Evolutionary conservation across 1,284 basidiomycete genomes (phyloP).

Genomic region (Cutaneotrichosporon dermatis): DNA sequence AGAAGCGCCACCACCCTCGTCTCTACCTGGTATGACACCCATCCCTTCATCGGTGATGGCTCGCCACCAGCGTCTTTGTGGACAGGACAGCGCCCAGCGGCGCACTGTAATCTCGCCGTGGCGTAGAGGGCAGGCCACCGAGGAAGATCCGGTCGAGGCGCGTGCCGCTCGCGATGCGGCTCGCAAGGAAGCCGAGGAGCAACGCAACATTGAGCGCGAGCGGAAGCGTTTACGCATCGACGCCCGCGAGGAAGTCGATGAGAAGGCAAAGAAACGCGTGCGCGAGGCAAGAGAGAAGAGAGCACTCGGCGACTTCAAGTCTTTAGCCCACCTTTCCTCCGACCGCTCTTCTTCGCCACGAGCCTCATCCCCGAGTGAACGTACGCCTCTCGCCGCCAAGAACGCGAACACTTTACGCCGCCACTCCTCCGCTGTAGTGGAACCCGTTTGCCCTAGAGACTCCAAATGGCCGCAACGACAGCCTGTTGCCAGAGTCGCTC

Average conservation of each 20-base stretch:
- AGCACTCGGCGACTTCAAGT: conserved; percentile 16
- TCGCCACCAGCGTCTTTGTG: conserved; percentile 25
- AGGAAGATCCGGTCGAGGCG: not conserved
- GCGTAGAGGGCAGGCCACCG: conserved; percentile 1
- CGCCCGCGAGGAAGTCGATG: not conserved
- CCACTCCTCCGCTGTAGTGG: conserved; percentile 13
- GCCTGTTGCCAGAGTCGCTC: not conserved
- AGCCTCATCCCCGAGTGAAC: conserved; percentile 12
- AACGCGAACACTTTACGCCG: conserved; percentile 7
- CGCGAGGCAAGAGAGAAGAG: not conserved
- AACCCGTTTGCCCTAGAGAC: conserved; percentile 6
- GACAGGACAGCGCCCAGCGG: conserved; percentile 17
- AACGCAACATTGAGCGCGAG: conserved; percentile 6
- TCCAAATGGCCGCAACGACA: conserved; percentile 4
- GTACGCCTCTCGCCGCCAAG: not conserved
- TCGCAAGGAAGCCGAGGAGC: conserved; percentile 1
- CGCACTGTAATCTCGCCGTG: conserved; percentile 18
- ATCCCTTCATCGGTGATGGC: conserved; percentile 25
- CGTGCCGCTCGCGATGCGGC: not conserved
- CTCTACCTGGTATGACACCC: not conserved
- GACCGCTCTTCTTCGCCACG: conserved; percentile 14
- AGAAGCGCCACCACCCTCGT: not conserved
- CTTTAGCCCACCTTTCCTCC: conserved; percentile 15
- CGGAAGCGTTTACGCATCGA: conserved; percentile 7
- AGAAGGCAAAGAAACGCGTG: not conserved